Base-by-base conservation (phyloP, 2,329 filamentous ascomycete genomes). In the Trichophyton verrucosum region DNA sequence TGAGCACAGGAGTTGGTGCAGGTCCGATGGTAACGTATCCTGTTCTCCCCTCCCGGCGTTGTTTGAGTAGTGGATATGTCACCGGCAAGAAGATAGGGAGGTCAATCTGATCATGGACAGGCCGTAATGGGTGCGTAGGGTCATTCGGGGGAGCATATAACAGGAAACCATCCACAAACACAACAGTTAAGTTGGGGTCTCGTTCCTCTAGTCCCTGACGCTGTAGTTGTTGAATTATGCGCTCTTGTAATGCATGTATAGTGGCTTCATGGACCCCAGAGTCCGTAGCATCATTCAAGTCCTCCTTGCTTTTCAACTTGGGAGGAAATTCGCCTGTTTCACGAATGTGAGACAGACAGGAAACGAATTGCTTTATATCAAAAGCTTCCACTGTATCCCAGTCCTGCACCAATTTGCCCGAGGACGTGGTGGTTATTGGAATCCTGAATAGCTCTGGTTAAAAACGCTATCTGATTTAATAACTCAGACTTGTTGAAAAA, bases 371-470 rank as follows among this genome's bases (percentile, higher is more conserved):
- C 0, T 81, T 77, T 30, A 96, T 80, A 65, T 91, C 82, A 60
- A 99, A 77, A 7, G 91, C 81, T 65, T 86, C 87, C 15, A 89
- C 78, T 68, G 91, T 96, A 74, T 99, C 94, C 92, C 94, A 97
- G 76, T 99, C 91, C 65, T 87, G 78, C 11, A 96, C 76, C 13
- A 81, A 83, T 58, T 73, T 66, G 27, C 77, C 77, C 15, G 80
- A 70, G 1, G 78, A 75, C 44, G 82, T 82, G 3, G 67, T 75
- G 60, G 71, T 73, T 51, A 74, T 68, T 22, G 77, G 78, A 59
- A 80, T 76, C 64, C 74, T 76, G 51, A 57, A 27, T 40, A 13
- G n/a, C 13, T 30, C 9, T 5, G 3, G 9, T 53, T 13, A 53
- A 13, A 38, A 38, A 3, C 33, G 33, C 11, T 36, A 36, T 36